A percentile compares a stretch with the other conserved stretches of the same genome.
Conservation (phyloP, 2,329 filamentous ascomycete species). For the Phaeomoniella chlamydospora region DNA sequence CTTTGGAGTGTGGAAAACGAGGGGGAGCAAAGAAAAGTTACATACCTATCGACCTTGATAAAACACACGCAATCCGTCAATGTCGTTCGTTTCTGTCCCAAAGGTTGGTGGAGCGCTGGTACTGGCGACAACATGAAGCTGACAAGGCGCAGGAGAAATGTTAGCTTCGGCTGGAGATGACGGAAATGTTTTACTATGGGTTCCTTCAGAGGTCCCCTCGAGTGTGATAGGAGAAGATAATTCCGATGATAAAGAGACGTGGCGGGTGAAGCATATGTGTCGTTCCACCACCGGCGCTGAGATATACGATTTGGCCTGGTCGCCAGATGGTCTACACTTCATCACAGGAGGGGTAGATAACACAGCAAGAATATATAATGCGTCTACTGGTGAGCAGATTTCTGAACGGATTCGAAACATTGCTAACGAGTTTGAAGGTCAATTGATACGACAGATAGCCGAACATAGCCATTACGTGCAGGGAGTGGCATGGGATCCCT, state of each 20-base stretch:
- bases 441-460: conserved; percentile 78
- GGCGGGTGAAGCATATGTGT: conserved; percentile 96
- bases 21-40: conserved; percentile 75
- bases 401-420: conserved; percentile 1
- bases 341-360: conserved; percentile 99
- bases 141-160: conserved; percentile 56
- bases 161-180: conserved; percentile 93
- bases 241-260: conserved; percentile 87
- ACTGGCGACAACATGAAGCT: no score
- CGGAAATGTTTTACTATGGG: conserved; percentile 93
- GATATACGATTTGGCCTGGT: conserved; percentile 98
- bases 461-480: conserved; percentile 98
- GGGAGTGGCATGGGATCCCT: conserved; percentile 92
- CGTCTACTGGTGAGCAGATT: conserved; percentile 56
- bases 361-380: conserved; percentile 91
- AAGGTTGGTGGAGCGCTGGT: conserved; percentile 49
- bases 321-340: conserved; percentile 89
- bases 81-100: conserved; percentile 89
- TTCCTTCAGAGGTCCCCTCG: conserved; percentile 61
- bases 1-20: conserved; percentile 82
- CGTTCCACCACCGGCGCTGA: conserved; percentile 74
- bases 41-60: conserved; percentile 77
- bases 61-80: conserved; percentile 98
- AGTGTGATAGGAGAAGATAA: conserved; percentile 65
- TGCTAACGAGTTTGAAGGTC: conserved; percentile 25